phyloP scores from a whole-genome alignment of 2,329 filamentous ascomycete species.

The Sclerotinia sclerotiorum region DNA sequence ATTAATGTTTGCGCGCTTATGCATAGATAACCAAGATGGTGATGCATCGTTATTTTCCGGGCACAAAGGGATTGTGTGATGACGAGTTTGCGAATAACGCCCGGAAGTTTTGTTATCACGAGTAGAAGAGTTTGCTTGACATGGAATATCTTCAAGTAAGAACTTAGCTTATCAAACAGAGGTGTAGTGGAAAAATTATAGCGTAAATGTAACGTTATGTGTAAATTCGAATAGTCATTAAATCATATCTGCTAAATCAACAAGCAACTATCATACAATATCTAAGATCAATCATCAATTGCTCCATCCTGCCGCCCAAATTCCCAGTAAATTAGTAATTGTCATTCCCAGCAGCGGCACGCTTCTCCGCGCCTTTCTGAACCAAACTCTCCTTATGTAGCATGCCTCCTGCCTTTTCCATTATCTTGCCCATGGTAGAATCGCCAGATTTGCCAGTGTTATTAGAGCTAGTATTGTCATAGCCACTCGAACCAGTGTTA shows the following conservation, averaged over 20 bases:
- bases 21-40: neutral
- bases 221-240: constrained; percentile 6
- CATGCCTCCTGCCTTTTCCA: constrained; percentile 57
- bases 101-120: neutral
- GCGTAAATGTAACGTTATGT: neutral
- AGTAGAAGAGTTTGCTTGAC: too few relatives aligned
- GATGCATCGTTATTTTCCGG: neutral
- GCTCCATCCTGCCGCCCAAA: neutral
- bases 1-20: neutral
- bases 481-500: constrained; percentile 28
- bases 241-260: constrained; percentile 1
- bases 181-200: too few relatives aligned
- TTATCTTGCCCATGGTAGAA: constrained; percentile 52
- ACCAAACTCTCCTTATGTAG: constrained; percentile 50
- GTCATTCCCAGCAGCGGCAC: constrained; percentile 43
- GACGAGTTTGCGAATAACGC: too few relatives aligned
- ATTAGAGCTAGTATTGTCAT: constrained; percentile 28
- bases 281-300: neutral
- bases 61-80: neutral
- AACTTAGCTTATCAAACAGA: neutral
- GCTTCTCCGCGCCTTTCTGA: constrained; percentile 52
- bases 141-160: neutral
- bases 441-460: constrained; percentile 31
- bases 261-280: neutral
- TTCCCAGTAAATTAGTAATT: neutral